Evolutionary conservation across 2,329 filamentous ascomycete genomes (phyloP).

Genomic region (Penicillium sp.): DNA sequence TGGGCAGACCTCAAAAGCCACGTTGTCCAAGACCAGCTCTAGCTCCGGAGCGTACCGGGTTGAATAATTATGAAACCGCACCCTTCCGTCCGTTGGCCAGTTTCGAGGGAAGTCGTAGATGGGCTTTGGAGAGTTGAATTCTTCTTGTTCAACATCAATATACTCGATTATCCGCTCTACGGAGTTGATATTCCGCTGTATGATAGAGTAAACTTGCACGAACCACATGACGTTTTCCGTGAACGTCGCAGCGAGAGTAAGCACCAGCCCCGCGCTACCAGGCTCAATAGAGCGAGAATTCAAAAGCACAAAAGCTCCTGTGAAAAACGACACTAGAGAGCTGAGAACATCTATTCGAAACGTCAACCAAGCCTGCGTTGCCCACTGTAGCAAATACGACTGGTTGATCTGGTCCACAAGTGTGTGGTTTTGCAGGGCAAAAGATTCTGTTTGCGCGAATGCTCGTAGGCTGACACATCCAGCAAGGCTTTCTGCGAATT

Average conservation of each 20-base stretch:
- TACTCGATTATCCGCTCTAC: constrained; percentile 3
- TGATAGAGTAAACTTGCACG: not conserved
- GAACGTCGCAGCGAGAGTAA: not conserved
- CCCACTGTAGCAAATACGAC: constrained; percentile 6
- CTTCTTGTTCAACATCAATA: not conserved
- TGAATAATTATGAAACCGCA: not conserved
- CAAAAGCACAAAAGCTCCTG: not conserved
- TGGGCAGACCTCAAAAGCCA: constrained; percentile 24
- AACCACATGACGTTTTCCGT: constrained; percentile 5
- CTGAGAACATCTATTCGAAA: not conserved
- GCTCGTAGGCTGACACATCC: constrained; percentile 1
- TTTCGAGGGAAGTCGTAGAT: not conserved
- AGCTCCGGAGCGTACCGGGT: constrained; percentile 3
- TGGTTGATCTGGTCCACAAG: constrained; percentile 3
- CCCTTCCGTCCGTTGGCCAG: not conserved
- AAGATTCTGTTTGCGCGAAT: not conserved
- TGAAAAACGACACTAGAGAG: constrained; percentile 3
- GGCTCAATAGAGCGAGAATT: not conserved
- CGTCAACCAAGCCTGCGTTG: not conserved
- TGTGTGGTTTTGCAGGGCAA: not conserved
- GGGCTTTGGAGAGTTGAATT: not conserved
- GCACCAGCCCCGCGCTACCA: not conserved
- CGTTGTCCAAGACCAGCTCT: constrained; percentile 20
- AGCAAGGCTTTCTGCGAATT: not conserved
- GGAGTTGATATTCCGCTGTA: constrained; percentile 9